Percentiles rank a stretch among this genome's conserved stretches.
Conservation (phyloP, 164 flowering plant species). For the Echeveria elegans region DNA sequence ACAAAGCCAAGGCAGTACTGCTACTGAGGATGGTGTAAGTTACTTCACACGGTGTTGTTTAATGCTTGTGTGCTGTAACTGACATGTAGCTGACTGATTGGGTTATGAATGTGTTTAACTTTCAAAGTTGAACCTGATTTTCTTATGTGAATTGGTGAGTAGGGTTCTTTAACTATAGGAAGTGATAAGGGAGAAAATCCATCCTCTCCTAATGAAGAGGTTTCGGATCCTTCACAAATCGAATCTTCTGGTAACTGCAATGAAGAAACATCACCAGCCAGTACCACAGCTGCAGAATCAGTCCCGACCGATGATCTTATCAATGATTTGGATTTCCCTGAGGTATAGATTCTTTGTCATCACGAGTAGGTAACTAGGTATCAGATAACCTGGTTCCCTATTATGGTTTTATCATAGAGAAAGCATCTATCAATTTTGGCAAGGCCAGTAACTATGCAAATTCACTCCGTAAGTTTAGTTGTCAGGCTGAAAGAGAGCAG, state of each 20-base stretch:
- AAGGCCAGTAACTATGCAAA: not conserved
- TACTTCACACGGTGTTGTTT: not conserved
- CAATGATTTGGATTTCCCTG: constrained; percentile 32
- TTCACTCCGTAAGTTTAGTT: not conserved
- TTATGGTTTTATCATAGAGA: not conserved
- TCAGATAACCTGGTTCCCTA: not conserved
- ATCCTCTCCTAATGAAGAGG: constrained; percentile 27
- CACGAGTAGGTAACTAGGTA: not conserved
- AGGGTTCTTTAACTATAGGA: constrained; percentile 44
- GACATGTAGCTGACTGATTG: not conserved
- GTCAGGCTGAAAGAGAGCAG: not conserved
- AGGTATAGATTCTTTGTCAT: constrained; percentile 23
- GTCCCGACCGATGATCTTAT: constrained; percentile 67
- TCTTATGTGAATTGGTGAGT: constrained; percentile 8
- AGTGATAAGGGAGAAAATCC: constrained; percentile 45
- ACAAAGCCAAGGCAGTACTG: constrained; percentile 56
- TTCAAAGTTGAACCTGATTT: not conserved
- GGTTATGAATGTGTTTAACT: not conserved
- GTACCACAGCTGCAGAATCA: constrained; percentile 57
- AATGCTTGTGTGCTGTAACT: not conserved
- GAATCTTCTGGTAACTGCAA: constrained; percentile 73
- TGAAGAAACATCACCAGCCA: constrained; percentile 60
- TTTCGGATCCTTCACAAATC: constrained; percentile 39
- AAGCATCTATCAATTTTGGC: not conserved
- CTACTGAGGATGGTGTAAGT: constrained; percentile 82